These are phyloP conservation scores for Aphanomyces invadans DNA, from an alignment of 352 stramenopile species.

Conservation along the genomic window DNA sequence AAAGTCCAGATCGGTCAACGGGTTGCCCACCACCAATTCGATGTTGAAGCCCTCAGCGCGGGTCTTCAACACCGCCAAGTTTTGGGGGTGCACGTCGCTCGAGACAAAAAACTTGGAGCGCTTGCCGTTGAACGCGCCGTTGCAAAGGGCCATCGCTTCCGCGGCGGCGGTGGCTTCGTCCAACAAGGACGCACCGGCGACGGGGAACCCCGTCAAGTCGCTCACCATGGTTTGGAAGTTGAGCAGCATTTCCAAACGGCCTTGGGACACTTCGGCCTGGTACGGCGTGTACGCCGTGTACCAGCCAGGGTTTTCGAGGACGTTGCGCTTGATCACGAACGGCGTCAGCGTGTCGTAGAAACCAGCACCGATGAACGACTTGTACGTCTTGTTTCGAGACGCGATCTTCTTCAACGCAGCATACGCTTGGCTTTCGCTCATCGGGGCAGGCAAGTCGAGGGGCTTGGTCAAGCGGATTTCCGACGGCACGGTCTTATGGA, in stretches of 20 bases:
- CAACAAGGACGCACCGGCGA: slow-evolving; percentile 95
- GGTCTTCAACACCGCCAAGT: slow-evolving; percentile 90
- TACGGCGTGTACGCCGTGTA: slow-evolving; percentile 99
- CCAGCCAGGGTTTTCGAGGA: slow-evolving; percentile 98
- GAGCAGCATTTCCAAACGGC: slow-evolving; percentile 97
- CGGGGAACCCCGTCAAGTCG: slow-evolving; percentile 94
- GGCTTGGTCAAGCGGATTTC: slow-evolving; percentile 82
- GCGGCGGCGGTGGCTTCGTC: slow-evolving; percentile 98
- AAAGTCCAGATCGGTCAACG: slow-evolving; percentile 62
- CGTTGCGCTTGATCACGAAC: slow-evolving; percentile 94
- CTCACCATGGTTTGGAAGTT: slow-evolving; percentile 99
- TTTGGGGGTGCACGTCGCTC: slow-evolving; percentile 88
- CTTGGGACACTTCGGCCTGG: slow-evolving; percentile 98
- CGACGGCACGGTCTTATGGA: slow-evolving; percentile 90
- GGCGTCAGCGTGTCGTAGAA: slow-evolving; percentile 97
- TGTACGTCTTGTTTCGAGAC: slow-evolving; percentile 92
- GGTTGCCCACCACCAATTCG: slow-evolving; percentile 89
- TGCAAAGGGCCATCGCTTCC: slow-evolving; percentile 97
- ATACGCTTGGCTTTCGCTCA: slow-evolving; percentile 92
- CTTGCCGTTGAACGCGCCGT: slow-evolving; percentile 90
- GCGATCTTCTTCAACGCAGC: slow-evolving; percentile 86
- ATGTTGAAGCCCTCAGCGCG: slow-evolving; percentile 87
- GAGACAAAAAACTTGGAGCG: slow-evolving; percentile 95
- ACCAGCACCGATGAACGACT: slow-evolving; percentile 97
- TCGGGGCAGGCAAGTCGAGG: slow-evolving; percentile 52